These are phyloP conservation scores for Podospora sp. DNA, from an alignment of 495 filamentous ascomycete species.

Conservation along the genomic window DNA sequence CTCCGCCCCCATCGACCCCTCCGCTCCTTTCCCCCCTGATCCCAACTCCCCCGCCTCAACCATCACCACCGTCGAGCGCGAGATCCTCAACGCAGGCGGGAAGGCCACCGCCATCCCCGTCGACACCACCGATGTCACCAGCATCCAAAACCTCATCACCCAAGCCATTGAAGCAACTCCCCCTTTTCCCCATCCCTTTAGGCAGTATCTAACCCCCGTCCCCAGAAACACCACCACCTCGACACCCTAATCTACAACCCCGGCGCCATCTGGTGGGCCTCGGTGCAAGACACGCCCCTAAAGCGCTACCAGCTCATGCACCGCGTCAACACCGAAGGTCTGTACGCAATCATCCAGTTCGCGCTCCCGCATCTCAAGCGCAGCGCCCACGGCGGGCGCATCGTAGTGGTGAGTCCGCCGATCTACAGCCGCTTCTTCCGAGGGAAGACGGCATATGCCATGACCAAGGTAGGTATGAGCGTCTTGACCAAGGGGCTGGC, in stretches of 20 bases:
- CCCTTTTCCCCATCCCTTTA: background rate
- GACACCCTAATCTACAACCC: constrained; percentile 83
- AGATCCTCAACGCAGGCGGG: constrained; percentile 70
- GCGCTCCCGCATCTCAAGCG: constrained; percentile 58
- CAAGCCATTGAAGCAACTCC: constrained; percentile 55
- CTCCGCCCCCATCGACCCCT: background rate
- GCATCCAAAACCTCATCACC: constrained; percentile 64
- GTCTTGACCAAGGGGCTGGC: constrained; percentile 78
- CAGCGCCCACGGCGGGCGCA: constrained; percentile 57
- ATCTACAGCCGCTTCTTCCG: constrained; percentile 85
- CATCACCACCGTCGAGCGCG: constrained; percentile 79
- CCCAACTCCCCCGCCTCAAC: constrained; percentile 81
- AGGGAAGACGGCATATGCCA: constrained; percentile 85
- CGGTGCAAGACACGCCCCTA: constrained; percentile 71
- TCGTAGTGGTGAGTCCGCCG: constrained; percentile 82
- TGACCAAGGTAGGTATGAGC: constrained; percentile 85
- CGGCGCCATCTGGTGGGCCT: constrained; percentile 85
- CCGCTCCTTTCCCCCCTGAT: constrained; percentile 57
- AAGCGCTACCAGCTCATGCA: constrained; percentile 85
- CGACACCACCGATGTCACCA: constrained; percentile 66
- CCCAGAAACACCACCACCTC: constrained; percentile 59
- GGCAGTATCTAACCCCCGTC: background rate
- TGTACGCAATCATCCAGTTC: constrained; percentile 69
- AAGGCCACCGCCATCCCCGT: constrained; percentile 67
- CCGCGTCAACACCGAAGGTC: constrained; percentile 74